phyloP scores from a whole-genome alignment of 768 basidiomycete genomes.

The Mycena galericulata region DNA sequence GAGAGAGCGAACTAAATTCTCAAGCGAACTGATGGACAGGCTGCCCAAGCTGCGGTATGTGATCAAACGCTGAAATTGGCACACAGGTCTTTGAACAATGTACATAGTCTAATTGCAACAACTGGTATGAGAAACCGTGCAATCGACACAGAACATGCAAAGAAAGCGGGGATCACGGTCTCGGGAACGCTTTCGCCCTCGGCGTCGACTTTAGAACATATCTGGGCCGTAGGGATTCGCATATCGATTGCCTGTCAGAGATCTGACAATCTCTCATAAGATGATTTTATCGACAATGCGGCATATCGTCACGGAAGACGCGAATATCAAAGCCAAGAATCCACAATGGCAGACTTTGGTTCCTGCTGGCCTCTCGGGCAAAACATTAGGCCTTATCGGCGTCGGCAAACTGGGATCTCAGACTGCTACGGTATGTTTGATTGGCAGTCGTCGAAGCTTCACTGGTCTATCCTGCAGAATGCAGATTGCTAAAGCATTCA shows the following conservation, averaged over 20 bases:
- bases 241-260: too few relatives aligned
- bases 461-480: not conserved
- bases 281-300: slow-evolving; percentile 63
- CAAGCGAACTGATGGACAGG: slow-evolving; percentile 58
- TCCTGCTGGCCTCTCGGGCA: slow-evolving; percentile 63
- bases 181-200: slow-evolving; percentile 59
- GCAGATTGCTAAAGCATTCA: slow-evolving; percentile 70
- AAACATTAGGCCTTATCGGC: slow-evolving; percentile 71
- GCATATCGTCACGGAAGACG: slow-evolving; percentile 62
- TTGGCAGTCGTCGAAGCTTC: not conserved
- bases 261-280: slow-evolving; percentile 1
- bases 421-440: slow-evolving; percentile 58
- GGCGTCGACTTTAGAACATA: slow-evolving; percentile 69
- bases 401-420: slow-evolving; percentile 67
- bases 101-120: slow-evolving; percentile 63
- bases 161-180: slow-evolving; percentile 61
- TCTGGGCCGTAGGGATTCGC: slow-evolving; percentile 64
- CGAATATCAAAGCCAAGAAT: slow-evolving; percentile 56
- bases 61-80: not conserved
- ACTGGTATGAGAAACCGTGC: slow-evolving; percentile 63
- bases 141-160: slow-evolving; percentile 63
- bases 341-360: slow-evolving; percentile 66
- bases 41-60: slow-evolving; percentile 67
- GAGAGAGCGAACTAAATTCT: slow-evolving; percentile 75
- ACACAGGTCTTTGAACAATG: not conserved